Evolutionary conservation across 2,329 filamentous ascomycete genomes (phyloP), one percentile per base, ranked within the genome.

Genomic region (Aspergillus thermomutatus): DNA sequence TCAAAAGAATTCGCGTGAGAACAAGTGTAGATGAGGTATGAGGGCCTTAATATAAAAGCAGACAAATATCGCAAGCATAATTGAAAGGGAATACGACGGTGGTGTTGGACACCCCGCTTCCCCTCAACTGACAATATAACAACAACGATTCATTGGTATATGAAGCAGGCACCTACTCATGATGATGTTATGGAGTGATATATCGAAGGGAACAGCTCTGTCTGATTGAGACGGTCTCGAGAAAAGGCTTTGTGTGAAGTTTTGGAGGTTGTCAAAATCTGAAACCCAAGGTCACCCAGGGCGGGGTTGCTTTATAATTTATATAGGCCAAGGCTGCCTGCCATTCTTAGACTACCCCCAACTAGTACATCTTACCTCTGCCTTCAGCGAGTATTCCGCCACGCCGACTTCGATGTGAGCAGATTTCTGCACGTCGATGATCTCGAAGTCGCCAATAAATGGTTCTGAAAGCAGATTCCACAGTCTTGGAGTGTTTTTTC

Each of bases 371-470:
- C 14, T 14, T 26, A 25, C 43, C 11, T 34, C 31, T 37, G 43
- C 21, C 43, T 14, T 46, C 43, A 46, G 43, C 43, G 14, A 46
- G 7, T 14, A 7, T 21, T 14, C 4, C 43, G 21, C 43, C 43
- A 46, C 23, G 7, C 23, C 21, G 14, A 25, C 11, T 26, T 46
- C 23, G 21, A n/a, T 41, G 54, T 64, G 65, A 66, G 68, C 61
- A 62, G 52, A 68, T 67, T 66, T 65, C 63, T 67, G 67, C 58
- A 63, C 31, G 28, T 55, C 19, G 23, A 9, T 19, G 50, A 10
- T 31, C 28, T 50, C 19, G 25, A 23, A 19, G 40, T n/a, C 31
- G 34, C 49, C 49, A 50, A 50, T 26, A 23, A 26, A 2, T 14
- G 5, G 21, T 46, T 5, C 23, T 46, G 21, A 26, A 46, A 23